phyloP scores from a whole-genome alignment of 345 rosid genomes.

The Mangifera indica region DNA sequence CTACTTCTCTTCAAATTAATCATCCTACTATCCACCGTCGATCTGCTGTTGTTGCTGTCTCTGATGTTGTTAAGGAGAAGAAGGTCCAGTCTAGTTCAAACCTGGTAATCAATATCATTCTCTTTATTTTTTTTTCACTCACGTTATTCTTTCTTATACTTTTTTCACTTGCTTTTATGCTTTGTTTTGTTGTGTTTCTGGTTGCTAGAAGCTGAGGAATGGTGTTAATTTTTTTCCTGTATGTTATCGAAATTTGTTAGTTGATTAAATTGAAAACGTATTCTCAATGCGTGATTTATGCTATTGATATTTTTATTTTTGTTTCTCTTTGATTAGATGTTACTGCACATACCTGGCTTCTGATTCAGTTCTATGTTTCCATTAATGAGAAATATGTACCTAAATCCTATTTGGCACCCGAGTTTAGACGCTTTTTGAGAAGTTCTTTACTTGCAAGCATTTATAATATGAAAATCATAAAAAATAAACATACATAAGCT shows the following conservation, averaged over 20 bases:
- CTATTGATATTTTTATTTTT: background rate
- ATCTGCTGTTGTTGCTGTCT: conserved; percentile 44
- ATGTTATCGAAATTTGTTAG: background rate
- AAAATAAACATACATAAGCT: background rate
- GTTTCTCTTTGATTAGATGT: background rate
- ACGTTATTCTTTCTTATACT: background rate
- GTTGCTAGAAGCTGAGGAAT: background rate
- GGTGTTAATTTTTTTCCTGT: background rate
- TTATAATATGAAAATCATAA: background rate
- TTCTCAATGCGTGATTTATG: background rate
- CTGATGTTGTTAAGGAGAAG: conserved; percentile 60
- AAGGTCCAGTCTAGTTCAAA: conserved; percentile 40
- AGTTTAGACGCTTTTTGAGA: background rate
- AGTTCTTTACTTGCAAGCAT: background rate
- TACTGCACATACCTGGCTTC: background rate
- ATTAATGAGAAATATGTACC: background rate
- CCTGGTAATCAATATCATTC: conserved; percentile 31
- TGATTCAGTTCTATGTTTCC: background rate
- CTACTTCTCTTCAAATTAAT: conserved; percentile 18
- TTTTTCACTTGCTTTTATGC: background rate
- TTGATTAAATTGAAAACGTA: background rate
- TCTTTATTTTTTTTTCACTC: background rate
- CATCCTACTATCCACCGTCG: conserved; percentile 32
- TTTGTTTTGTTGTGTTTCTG: background rate
- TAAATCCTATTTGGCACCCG: background rate